A percentile compares a stretch with the other conserved stretches of the same genome.
Conservation (phyloP, 148 eudicot genomes). For the Arctostaphylos glauca region DNA sequence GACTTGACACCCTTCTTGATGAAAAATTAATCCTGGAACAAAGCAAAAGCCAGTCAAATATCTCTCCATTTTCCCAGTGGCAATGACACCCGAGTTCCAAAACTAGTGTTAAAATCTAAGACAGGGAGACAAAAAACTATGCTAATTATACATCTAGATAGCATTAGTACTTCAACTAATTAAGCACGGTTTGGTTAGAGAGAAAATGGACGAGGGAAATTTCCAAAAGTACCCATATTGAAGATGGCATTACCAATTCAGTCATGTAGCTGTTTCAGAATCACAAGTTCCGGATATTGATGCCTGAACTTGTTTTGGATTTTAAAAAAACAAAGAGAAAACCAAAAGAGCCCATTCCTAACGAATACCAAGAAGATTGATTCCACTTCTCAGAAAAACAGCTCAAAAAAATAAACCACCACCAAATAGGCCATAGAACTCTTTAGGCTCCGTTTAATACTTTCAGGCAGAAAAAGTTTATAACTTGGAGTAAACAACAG, state of each 20-base stretch:
- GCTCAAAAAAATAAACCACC: not conserved
- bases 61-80: not conserved
- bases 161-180: not conserved
- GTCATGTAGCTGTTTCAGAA: not conserved
- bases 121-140: not conserved
- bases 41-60: not conserved
- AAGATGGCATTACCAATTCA: not conserved
- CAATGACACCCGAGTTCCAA: not conserved
- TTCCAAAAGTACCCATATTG: not conserved
- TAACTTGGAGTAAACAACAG: too few species aligned
- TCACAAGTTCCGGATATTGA: not conserved
- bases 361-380: not conserved
- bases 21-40: constrained; percentile 47
- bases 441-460: not conserved
- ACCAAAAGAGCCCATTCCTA: not conserved
- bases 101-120: not conserved
- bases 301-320: not conserved
- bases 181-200: not conserved
- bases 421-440: not conserved
- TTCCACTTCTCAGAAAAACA: not conserved
- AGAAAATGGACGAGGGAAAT: not conserved
- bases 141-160: not conserved
- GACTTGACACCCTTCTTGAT: constrained; percentile 37
- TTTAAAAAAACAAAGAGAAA: not conserved
- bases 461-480: not conserved